Evolutionary conservation across 1,284 basidiomycete species (phyloP).

Genomic region (Cryptococcus hybrid): DNA sequence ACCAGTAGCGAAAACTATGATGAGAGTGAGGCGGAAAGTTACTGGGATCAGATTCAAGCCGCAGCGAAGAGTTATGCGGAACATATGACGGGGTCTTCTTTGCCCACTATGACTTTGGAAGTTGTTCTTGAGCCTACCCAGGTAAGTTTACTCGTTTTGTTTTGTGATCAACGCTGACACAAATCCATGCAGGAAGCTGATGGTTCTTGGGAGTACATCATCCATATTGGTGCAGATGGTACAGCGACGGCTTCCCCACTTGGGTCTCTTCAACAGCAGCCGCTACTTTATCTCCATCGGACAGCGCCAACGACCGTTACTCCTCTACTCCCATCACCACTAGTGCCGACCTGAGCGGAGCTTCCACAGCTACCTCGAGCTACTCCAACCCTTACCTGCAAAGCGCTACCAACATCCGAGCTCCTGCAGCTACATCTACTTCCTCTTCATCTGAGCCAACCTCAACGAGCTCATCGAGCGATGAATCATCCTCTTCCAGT

Average conservation of each 20-base stretch:
- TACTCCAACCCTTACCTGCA: slow-evolving; percentile 24
- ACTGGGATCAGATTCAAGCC: slow-evolving; percentile 21
- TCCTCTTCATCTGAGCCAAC: slow-evolving; percentile 4
- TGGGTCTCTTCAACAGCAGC: slow-evolving; percentile 15
- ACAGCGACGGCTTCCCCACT: slow-evolving; percentile 43
- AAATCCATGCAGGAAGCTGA: slow-evolving; percentile 35
- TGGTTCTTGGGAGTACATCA: slow-evolving; percentile 49
- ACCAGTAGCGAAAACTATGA: background rate
- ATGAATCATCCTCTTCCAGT: slow-evolving; percentile 4
- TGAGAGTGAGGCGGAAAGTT: slow-evolving; percentile 3
- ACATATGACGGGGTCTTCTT: slow-evolving; percentile 27
- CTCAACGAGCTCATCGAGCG: slow-evolving; percentile 5
- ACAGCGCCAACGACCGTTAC: slow-evolving; percentile 2
- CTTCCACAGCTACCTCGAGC: slow-evolving; percentile 5
- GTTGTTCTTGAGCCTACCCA: slow-evolving; percentile 47
- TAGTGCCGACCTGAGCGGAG: slow-evolving; percentile 12
- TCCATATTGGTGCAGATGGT: slow-evolving; percentile 45
- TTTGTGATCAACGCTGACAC: background rate
- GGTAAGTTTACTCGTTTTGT: slow-evolving; percentile 20
- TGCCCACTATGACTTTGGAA: slow-evolving; percentile 49
- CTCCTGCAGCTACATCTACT: slow-evolving; percentile 14
- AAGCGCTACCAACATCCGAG: slow-evolving; percentile 26
- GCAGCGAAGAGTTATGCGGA: slow-evolving; percentile 36
- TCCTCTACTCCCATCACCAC: slow-evolving; percentile 15
- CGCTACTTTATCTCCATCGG: background rate